Evolutionary conservation across 768 basidiomycete genomes (phyloP), one percentile per base, ranked within the genome.

Genomic region (Termitomyces sp.): DNA sequence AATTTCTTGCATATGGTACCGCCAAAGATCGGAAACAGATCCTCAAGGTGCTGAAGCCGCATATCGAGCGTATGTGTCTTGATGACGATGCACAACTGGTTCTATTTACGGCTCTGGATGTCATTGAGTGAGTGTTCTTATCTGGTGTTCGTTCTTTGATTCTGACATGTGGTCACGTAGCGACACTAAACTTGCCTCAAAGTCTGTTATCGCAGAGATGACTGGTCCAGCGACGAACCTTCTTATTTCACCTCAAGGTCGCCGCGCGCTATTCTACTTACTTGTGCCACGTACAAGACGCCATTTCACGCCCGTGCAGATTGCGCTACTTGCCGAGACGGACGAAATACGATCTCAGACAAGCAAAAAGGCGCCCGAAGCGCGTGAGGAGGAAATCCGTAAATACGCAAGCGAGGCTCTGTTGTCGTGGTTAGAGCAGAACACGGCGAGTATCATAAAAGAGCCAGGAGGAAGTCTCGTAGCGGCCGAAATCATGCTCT

Each of bases 1-100:
- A 94, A 58, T 90, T 97, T 67, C 77, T 96, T 35, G 91, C 87
- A 0, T 78, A 80, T 41, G 92, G 92, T 5, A 83, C 80, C 12
- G 92, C 94, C 4, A 98, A 97, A 88, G 94, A 97, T 67, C 82
- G 94, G 52, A 98, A 97, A 79, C 86, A 88, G 58, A 91, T 95
- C 49, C 75, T 96, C 51, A 95, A 95, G 74, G 80, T 83, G 5
- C 78, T 98, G 48, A 94, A 94, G 61, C 92, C 93, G 1, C 93
- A 97, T 62, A 77, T 95, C 23, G 88, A 89, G 65, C 85, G 89
- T 2, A 93, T 97, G 82, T 90, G 88, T 62, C 76, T 81, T 39
- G 91, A 94, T 60, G 91, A 93, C 42, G 92, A 97, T 58, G 94
- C 94, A 0, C 93, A 95, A 62, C 73, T 90, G 22, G 91, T 95